Evolutionary conservation across 106 monocot species (phyloP).

Genomic region (Platanthera guangdongensis): DNA sequence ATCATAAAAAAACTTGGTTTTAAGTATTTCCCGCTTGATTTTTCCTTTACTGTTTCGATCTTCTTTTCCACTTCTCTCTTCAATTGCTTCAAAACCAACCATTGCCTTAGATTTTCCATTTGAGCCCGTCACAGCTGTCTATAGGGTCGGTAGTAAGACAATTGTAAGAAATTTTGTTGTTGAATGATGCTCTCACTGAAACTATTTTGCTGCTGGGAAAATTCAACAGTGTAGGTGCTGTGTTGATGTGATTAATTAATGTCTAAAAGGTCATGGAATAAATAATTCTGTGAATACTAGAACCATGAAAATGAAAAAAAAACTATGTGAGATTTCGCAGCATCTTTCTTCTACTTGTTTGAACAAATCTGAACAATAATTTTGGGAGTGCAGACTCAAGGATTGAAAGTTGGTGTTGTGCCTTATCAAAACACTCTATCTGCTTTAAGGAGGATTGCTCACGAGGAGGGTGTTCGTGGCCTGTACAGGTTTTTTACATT

Average conservation of each 20-base stretch:
- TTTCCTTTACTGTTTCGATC: too few relatives aligned
- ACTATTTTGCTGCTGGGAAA: background rate
- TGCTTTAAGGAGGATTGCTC: constrained; percentile 56
- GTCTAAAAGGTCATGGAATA: background rate
- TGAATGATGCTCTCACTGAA: too few relatives aligned
- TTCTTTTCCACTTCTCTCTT: too few relatives aligned
- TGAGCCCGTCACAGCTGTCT: too few relatives aligned
- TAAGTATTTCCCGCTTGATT: too few relatives aligned
- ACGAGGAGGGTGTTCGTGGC: constrained; percentile 60
- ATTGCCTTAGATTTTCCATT: too few relatives aligned
- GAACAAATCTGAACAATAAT: background rate
- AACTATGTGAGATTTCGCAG: background rate
- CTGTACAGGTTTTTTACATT: constrained; percentile 47
- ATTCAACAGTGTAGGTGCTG: background rate
- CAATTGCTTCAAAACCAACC: too few relatives aligned
- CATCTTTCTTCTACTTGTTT: background rate
- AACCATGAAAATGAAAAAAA: background rate
- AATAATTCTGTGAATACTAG: background rate
- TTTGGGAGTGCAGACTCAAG: constrained; percentile 33
- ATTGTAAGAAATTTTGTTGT: too few relatives aligned
- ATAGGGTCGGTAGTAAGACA: too few relatives aligned
- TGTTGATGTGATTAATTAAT: background rate
- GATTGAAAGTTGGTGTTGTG: constrained; percentile 27
- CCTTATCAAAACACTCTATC: constrained; percentile 39
- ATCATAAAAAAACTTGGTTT: too few relatives aligned